Base-by-base conservation (phyloP, 768 basidiomycete genomes). In the Russula virescens region DNA sequence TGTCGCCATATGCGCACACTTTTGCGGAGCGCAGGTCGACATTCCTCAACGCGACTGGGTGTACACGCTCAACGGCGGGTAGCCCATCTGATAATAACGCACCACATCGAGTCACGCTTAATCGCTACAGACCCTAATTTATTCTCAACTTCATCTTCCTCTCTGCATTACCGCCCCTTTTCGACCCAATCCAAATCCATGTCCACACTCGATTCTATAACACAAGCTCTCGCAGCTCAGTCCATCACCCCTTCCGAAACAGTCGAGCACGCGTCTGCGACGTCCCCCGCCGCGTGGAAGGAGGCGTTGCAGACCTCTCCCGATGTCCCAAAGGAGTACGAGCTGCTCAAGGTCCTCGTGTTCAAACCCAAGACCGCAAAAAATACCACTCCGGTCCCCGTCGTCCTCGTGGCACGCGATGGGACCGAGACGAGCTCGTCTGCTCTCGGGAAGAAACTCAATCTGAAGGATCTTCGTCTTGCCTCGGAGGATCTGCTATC, bases 331-430 rank as follows among this genome's bases (percentile, higher is more conserved):
- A 76, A 75, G 51, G 77, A 78, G 18, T 90, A 87, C 70, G 83
- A 89, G 72, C 80, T 91, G 68, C 81, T 89, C 72, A 94, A 94
- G 74, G 90, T 89, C 52, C 86, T 95, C 68, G 87, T 96, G 60
- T 96, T 92, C 86, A 98, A 98, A 73, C 94, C 94, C 35, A 95
- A 95, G 75, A 93, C 94, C 2, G 88, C 94, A n/a, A 97, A 97
- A 74, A 82, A 84, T 0, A 91, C 89, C 8, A 83, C 81, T 34
- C 85, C 92, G 1, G 81, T 92, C 56, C 94, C 94, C 9, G 85
- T 98, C 61, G 81, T 98, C 66, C 87, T 95, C 62, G 82, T 98
- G 73, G 91, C 91, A 11, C 80, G 84, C 69, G 93, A 96, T 70
- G 79, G 81, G 28, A 91, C 91, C n/a, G 89, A 94, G 70, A 89